These are phyloP conservation scores for Cadophora luteo-olivacea DNA, from an alignment of 2,329 filamentous ascomycete genomes.

Conservation along the genomic window DNA sequence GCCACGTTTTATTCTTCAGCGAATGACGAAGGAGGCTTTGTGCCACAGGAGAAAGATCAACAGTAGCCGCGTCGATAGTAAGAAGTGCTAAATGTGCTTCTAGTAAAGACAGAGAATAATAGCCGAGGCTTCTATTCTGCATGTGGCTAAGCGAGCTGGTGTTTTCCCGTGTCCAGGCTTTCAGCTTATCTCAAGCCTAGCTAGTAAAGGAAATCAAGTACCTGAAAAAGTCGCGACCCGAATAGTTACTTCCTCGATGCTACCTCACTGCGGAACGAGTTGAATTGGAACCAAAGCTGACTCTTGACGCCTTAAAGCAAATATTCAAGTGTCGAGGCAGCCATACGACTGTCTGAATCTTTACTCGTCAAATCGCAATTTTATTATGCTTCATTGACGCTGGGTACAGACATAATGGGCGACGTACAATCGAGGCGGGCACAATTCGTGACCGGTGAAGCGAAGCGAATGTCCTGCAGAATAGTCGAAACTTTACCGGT, in stretches of 20 bases:
- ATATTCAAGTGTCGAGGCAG: too few species aligned
- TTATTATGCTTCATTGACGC: too few species aligned
- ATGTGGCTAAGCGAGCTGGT: not conserved
- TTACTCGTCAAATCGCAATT: too few species aligned
- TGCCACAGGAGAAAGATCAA: not conserved
- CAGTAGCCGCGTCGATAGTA: slow-evolving; percentile 1
- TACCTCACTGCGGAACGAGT: not conserved
- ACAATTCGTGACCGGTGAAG: too few species aligned
- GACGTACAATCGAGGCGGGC: too few species aligned
- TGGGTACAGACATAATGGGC: too few species aligned
- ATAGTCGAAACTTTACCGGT: too few species aligned
- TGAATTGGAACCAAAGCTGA: too few species aligned
- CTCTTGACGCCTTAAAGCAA: too few species aligned
- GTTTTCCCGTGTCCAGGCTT: not conserved
- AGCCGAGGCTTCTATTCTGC: slow-evolving; percentile 1
- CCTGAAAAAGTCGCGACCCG: not conserved
- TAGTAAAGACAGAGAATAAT: not conserved
- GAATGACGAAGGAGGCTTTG: not conserved
- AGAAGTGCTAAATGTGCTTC: not conserved
- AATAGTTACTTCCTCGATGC: not conserved
- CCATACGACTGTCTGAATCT: too few species aligned
- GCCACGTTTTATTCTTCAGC: not conserved
- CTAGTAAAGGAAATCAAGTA: not conserved
- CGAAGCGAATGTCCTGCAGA: too few species aligned
- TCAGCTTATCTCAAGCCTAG: not conserved